Conservation (phyloP, 805 yeast genomes). For the Diddensiella santjacobensis region DNA sequence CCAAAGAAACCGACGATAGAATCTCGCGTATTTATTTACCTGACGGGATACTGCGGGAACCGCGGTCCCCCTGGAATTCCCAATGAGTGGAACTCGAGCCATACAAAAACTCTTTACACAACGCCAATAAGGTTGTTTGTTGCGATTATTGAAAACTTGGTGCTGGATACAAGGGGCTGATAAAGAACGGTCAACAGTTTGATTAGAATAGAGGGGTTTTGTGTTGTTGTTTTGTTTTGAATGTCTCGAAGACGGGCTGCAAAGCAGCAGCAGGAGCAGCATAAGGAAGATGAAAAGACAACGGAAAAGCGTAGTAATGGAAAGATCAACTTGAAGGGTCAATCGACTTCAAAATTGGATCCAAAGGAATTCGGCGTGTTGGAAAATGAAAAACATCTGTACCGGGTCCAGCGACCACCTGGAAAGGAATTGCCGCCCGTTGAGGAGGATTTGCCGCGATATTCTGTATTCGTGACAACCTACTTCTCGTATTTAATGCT, state of each 20-base stretch:
- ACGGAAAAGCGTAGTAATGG: background rate
- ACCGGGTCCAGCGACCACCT: slow-evolving; percentile 54
- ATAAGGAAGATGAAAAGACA: background rate
- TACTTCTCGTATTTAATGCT: slow-evolving; percentile 80
- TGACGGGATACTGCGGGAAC: too few species aligned
- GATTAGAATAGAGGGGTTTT: too few species aligned
- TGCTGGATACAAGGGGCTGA: too few species aligned
- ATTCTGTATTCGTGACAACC: slow-evolving; percentile 71
- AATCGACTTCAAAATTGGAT: slow-evolving; percentile 13
- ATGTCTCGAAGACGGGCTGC: background rate
- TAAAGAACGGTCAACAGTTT: too few species aligned
- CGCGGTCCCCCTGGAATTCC: too few species aligned
- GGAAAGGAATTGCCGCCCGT: slow-evolving; percentile 50
- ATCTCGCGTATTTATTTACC: too few species aligned
- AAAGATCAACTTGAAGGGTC: background rate
- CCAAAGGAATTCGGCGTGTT: slow-evolving; percentile 24
- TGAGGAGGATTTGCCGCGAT: slow-evolving; percentile 84
- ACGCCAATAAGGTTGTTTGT: too few species aligned
- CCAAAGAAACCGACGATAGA: too few species aligned
- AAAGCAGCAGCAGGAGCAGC: background rate
- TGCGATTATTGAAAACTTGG: too few species aligned
- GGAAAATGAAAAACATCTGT: slow-evolving; percentile 44
- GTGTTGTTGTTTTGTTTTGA: too few species aligned
- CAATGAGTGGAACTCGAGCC: too few species aligned
- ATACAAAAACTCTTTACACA: too few species aligned